These are phyloP conservation scores for Kalanchoe fedtschenkoi DNA, from an alignment of 164 flowering plant genomes.

Conservation along the genomic window DNA sequence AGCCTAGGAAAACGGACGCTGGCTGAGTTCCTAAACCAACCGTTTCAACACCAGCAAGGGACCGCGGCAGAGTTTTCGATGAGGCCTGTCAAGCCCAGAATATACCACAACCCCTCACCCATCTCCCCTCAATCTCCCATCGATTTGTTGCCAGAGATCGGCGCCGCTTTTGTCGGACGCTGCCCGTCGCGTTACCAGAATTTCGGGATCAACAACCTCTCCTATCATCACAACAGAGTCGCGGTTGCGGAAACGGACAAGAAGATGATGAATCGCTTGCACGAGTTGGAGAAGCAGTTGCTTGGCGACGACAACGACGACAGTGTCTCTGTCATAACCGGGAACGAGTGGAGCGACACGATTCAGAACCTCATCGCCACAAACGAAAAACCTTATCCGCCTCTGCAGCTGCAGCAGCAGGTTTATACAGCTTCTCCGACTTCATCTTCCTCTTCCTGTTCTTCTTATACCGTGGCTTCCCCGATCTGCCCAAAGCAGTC, in stretches of 20 bases:
- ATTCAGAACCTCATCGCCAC: conserved; percentile 42
- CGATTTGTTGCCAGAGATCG: neutral
- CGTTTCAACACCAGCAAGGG: conserved; percentile 12
- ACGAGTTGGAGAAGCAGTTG: conserved; percentile 66
- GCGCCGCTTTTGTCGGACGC: neutral
- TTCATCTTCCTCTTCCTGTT: conserved; percentile 25
- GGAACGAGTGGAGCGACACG: conserved; percentile 76
- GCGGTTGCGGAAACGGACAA: conserved; percentile 32
- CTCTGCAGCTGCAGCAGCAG: neutral
- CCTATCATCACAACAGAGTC: neutral
- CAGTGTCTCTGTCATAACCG: conserved; percentile 40
- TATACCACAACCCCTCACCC: conserved; percentile 26
- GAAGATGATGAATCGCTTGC: conserved; percentile 43
- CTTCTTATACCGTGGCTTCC: conserved; percentile 24
- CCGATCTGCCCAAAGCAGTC: conserved; percentile 34
- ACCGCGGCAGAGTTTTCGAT: conserved; percentile 15
- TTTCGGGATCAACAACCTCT: too few relatives aligned
- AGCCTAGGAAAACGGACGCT: conserved; percentile 48
- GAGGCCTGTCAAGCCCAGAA: conserved; percentile 59
- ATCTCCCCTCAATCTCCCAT: too few relatives aligned
- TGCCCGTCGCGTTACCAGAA: too few relatives aligned
- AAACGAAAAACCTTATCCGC: conserved; percentile 15
- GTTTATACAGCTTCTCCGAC: conserved; percentile 36
- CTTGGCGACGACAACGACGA: conserved; percentile 54
- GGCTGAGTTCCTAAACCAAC: conserved; percentile 35